A percentile compares a stretch with the other conserved stretches of the same genome.
Conservation (phyloP, 257 asterid species). For the Ilex asprella region DNA sequence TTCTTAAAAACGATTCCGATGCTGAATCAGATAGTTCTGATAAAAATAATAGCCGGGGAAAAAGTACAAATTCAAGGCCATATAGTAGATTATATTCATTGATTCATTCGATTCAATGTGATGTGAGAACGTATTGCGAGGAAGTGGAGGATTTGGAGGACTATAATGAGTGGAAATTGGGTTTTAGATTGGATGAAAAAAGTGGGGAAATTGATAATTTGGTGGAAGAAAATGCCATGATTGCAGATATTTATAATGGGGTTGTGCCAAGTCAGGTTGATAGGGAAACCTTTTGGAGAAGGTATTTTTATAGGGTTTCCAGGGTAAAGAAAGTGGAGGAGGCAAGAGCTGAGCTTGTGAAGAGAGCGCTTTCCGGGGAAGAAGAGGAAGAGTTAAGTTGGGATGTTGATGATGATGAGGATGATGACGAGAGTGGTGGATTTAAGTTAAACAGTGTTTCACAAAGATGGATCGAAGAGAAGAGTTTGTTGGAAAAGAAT, state of each 20-base stretch:
- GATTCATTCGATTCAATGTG: constrained; percentile 52
- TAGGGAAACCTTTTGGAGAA: constrained; percentile 65
- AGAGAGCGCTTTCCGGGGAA: constrained; percentile 50
- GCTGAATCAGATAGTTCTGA: constrained; percentile 10
- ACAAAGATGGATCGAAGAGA: constrained; percentile 26
- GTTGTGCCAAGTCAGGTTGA: constrained; percentile 56
- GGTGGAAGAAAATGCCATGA: constrained; percentile 35
- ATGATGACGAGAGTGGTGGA: constrained; percentile 10
- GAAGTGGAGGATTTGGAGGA: constrained; percentile 48
- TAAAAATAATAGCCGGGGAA: constrained; percentile 15
- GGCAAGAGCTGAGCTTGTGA: constrained; percentile 53
- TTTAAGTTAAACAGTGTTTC: constrained; percentile 12
- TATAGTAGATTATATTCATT: constrained; percentile 66
- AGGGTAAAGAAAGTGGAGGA: constrained; percentile 59
- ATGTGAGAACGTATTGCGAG: constrained; percentile 57
- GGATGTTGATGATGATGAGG: constrained; percentile 68
- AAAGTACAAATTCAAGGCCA: constrained; percentile 32
- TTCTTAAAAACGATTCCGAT: constrained; percentile 18
- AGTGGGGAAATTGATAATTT: constrained; percentile 48
- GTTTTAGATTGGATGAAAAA: constrained; percentile 51
- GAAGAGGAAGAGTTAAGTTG: constrained; percentile 76
- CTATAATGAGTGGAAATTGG: constrained; percentile 56
- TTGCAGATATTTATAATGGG: constrained; percentile 55
- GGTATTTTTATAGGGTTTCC: constrained; percentile 69
- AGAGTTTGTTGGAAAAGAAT: constrained; percentile 16